These are phyloP conservation scores for Galerina sulciceps DNA, from an alignment of 768 basidiomycete genomes.

Conservation along the genomic window DNA sequence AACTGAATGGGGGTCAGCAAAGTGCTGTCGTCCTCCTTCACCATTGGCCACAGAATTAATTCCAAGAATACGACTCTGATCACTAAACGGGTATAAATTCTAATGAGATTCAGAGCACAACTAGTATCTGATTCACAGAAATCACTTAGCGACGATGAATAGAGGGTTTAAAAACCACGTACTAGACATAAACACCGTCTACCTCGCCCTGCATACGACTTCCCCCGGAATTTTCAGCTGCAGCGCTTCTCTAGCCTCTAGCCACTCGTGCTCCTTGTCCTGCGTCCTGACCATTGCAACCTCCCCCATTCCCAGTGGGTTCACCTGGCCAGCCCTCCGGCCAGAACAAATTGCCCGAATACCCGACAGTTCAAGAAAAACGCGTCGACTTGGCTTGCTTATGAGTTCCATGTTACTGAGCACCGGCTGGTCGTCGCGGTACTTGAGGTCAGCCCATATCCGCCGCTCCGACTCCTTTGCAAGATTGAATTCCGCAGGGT, in stretches of 20 bases:
- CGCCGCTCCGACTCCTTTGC: slow-evolving; percentile 70
- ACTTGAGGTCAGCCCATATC: slow-evolving; percentile 95
- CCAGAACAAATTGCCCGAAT: slow-evolving; percentile 83
- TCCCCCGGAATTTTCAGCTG: slow-evolving; percentile 80
- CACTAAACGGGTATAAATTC: too few species aligned
- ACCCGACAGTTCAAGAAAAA: slow-evolving; percentile 76
- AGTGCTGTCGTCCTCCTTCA: too few species aligned
- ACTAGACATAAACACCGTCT: slow-evolving; percentile 10
- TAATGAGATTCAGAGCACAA: too few species aligned
- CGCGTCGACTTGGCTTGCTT: slow-evolving; percentile 80
- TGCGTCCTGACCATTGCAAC: slow-evolving; percentile 83
- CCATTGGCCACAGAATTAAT: too few species aligned
- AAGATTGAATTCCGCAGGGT: slow-evolving; percentile 62
- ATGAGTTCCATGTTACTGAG: slow-evolving; percentile 80
- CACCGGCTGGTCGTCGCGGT: slow-evolving; percentile 88
- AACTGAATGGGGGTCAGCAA: too few species aligned
- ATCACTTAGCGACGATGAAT: not conserved
- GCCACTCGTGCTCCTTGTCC: slow-evolving; percentile 75
- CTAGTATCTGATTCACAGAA: too few species aligned
- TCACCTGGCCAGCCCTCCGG: slow-evolving; percentile 73
- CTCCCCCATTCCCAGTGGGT: slow-evolving; percentile 91
- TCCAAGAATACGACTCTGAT: too few species aligned
- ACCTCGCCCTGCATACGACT: slow-evolving; percentile 80
- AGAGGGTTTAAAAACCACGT: not conserved
- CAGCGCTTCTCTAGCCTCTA: slow-evolving; percentile 94